Evolutionary conservation across 176 grass and related monocot genomes (phyloP).

Genomic region (Carex myosuroides): DNA sequence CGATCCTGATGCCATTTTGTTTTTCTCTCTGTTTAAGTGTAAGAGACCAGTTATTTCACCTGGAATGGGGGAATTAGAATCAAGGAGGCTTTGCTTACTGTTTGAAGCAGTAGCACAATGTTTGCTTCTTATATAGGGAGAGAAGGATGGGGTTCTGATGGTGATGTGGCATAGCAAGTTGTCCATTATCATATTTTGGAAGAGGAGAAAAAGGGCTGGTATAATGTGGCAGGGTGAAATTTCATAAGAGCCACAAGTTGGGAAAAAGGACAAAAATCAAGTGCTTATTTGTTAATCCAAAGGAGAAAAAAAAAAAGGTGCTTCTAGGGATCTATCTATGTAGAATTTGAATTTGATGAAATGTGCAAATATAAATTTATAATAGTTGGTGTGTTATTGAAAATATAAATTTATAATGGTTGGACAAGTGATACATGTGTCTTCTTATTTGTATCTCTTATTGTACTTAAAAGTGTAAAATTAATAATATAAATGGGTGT

Average conservation of each 20-base stretch:
- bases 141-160: not conserved
- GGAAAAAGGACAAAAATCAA: not conserved
- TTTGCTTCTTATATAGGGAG: conserved; percentile 64
- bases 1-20: conserved; percentile 30
- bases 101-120: conserved; percentile 28
- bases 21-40: conserved; percentile 14
- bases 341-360: not conserved
- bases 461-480: too few relatives aligned
- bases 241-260: conserved; percentile 31
- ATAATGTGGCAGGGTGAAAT: conserved; percentile 14
- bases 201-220: not conserved
- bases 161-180: conserved; percentile 25
- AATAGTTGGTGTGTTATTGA: not conserved
- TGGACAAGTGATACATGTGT: too few relatives aligned
- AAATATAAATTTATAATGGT: too few relatives aligned
- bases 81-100: conserved; percentile 21
- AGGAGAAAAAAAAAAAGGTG: not conserved
- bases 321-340: not conserved
- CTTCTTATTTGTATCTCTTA: too few relatives aligned
- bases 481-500: too few relatives aligned
- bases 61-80: not conserved
- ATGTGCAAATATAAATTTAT: not conserved
- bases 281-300: not conserved
- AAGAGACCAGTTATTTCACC: not conserved
- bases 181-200: conserved; percentile 35